These are phyloP conservation scores for Bacidia gigantensis DNA, from an alignment of 495 filamentous ascomycete species.

Conservation along the genomic window DNA sequence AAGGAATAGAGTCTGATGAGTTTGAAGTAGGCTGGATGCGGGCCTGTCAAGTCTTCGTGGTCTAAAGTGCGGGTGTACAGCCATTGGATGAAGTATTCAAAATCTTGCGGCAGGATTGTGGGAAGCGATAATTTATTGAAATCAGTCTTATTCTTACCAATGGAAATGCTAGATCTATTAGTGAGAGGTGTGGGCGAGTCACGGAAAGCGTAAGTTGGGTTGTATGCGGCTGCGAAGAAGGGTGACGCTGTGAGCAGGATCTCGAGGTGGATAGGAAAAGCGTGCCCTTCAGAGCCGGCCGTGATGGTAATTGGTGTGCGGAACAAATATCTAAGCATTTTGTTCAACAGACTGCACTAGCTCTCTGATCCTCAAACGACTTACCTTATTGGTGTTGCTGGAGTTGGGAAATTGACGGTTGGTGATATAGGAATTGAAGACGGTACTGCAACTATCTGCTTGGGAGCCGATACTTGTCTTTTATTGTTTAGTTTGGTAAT, in stretches of 20 bases:
- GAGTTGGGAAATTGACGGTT: slow-evolving; percentile 11
- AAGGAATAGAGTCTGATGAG: slow-evolving; percentile 33
- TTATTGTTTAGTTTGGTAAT: background rate
- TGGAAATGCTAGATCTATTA: slow-evolving; percentile 13
- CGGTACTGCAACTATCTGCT: background rate
- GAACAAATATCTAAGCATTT: slow-evolving; percentile 17
- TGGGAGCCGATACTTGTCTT: background rate
- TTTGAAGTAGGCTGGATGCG: slow-evolving; percentile 28
- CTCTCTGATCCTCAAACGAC: background rate
- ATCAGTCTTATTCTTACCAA: slow-evolving; percentile 19
- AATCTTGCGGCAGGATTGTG: slow-evolving; percentile 25
- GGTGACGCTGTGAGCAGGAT: slow-evolving; percentile 29
- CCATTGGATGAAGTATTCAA: slow-evolving; percentile 33
- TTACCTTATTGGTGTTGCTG: slow-evolving; percentile 11
- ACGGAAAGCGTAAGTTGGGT: slow-evolving; percentile 26
- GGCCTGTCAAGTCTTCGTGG: slow-evolving; percentile 17
- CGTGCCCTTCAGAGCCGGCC: slow-evolving; percentile 21
- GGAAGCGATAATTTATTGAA: slow-evolving; percentile 26
- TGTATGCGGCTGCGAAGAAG: slow-evolving; percentile 37
- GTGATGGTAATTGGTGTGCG: slow-evolving; percentile 21
- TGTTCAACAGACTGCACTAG: slow-evolving; percentile 2
- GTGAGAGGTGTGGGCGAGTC: slow-evolving; percentile 20
- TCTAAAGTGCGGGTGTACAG: slow-evolving; percentile 27
- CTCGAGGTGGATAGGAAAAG: slow-evolving; percentile 30
- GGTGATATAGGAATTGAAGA: slow-evolving; percentile 2